These are phyloP conservation scores for Ambrosiella beaveri DNA, from an alignment of 2,329 filamentous ascomycete genomes.

Conservation along the genomic window DNA sequence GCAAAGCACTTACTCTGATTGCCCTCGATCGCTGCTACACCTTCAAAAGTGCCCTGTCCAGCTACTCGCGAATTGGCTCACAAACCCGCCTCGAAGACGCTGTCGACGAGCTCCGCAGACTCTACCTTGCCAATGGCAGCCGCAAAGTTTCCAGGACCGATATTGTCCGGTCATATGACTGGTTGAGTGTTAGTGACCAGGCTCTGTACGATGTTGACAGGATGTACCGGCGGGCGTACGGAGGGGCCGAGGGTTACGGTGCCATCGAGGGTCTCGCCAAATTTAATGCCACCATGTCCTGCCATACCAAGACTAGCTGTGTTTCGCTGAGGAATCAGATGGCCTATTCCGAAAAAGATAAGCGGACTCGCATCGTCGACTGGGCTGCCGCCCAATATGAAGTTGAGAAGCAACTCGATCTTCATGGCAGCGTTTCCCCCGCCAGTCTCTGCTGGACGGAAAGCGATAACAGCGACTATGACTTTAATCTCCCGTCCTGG, in stretches of 20 bases:
- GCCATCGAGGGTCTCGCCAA: constrained; percentile 27
- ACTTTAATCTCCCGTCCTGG: constrained; percentile 9
- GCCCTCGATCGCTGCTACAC: constrained; percentile 46
- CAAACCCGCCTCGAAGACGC: constrained; percentile 37
- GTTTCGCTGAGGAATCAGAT: neutral
- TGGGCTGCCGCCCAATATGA: neutral
- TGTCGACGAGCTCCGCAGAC: constrained; percentile 43
- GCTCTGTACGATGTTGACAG: constrained; percentile 36
- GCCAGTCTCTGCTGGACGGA: neutral
- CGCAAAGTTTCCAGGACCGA: constrained; percentile 32
- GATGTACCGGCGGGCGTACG: constrained; percentile 40
- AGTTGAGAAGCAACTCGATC: neutral
- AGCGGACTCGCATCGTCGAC: neutral
- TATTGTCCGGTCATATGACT: constrained; percentile 38
- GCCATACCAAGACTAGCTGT: neutral
- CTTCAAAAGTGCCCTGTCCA: constrained; percentile 42
- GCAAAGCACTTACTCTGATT: constrained; percentile 40
- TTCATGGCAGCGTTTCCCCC: neutral
- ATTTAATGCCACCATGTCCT: neutral
- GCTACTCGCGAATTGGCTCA: constrained; percentile 32
- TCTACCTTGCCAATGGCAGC: constrained; percentile 34
- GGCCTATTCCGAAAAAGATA: neutral
- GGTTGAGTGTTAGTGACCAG: constrained; percentile 33
- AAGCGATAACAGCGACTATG: constrained; percentile 4
- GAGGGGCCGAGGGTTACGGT: constrained; percentile 27